Percentiles rank a stretch among this genome's conserved stretches.
Conservation (phyloP, 345 rosid genomes). For the Acer campestre region DNA sequence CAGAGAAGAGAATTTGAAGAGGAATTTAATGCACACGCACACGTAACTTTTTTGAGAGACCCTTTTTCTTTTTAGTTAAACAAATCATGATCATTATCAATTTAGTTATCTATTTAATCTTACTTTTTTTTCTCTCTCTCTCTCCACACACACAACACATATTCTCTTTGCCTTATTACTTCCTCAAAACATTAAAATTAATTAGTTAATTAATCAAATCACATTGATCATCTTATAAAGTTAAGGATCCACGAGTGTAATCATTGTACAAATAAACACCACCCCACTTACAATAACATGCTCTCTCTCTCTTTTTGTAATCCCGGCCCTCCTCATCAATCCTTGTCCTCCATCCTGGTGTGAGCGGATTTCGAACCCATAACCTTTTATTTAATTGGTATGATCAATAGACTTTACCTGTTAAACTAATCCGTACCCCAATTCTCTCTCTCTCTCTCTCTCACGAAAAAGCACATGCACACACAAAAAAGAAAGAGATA, state of each 20-base stretch:
- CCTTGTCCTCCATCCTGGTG: no score
- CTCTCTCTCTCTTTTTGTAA: no score
- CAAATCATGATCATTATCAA: conserved; percentile 3
- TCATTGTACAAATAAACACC: conserved; percentile 52
- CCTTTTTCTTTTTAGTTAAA: conserved; percentile 1
- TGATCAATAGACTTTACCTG: no score
- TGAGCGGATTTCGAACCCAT: no score
- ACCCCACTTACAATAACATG: conserved; percentile 34
- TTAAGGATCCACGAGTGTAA: conserved; percentile 50
- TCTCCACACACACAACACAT: conserved; percentile 7
- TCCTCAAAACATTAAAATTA: background rate
- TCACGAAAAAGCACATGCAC: background rate
- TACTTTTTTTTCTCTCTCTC: conserved; percentile 4
- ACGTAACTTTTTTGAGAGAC: conserved; percentile 19
- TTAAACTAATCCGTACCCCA: no score
- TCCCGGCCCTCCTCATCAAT: no score
- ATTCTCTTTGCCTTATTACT: conserved; percentile 29
- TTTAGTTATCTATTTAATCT: conserved; percentile 7
- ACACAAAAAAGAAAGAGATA: background rate
- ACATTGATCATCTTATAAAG: conserved; percentile 29
- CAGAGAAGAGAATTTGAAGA: conserved; percentile 5
- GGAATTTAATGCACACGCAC: conserved; percentile 25
- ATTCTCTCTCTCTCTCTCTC: background rate
- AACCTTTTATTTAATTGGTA: no score
- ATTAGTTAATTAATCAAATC: conserved; percentile 33